Evolutionary conservation across 768 basidiomycete species (phyloP).

Genomic region (Leccinum obscurum): DNA sequence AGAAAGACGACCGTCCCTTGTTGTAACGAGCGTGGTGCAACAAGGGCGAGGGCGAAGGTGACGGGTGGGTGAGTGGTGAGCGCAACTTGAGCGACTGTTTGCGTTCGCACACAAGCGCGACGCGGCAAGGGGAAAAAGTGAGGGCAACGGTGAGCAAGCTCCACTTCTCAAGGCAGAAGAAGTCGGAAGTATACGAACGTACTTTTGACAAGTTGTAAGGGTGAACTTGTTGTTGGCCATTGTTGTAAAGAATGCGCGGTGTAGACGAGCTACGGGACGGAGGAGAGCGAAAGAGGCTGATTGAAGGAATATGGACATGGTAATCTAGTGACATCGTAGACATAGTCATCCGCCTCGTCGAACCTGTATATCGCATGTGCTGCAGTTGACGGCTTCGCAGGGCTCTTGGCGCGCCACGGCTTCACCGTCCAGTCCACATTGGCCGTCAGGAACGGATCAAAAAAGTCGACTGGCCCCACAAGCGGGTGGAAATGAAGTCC

Average conservation of each 20-base stretch:
- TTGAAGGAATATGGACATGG: background rate
- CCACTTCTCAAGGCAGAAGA: too few relatives aligned
- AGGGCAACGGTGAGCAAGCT: too few relatives aligned
- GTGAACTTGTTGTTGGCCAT: too few relatives aligned
- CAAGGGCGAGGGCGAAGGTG: too few relatives aligned
- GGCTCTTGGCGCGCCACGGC: conserved; percentile 84
- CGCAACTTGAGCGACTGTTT: too few relatives aligned
- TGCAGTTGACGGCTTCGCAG: conserved; percentile 69
- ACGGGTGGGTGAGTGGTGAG: too few relatives aligned
- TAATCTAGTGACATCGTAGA: conserved; percentile 79
- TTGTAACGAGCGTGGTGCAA: too few relatives aligned
- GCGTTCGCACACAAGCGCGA: too few relatives aligned
- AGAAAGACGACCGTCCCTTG: too few relatives aligned
- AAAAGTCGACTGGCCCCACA: conserved; percentile 90
- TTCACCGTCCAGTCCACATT: conserved; percentile 99
- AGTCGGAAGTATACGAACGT: too few relatives aligned
- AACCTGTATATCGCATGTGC: conserved; percentile 74
- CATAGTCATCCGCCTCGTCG: conserved; percentile 97
- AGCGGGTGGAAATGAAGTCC: conserved; percentile 94
- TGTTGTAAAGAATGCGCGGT: background rate
- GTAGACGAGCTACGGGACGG: background rate
- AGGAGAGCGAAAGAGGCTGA: background rate
- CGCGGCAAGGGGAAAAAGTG: too few relatives aligned
- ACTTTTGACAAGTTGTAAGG: too few relatives aligned
- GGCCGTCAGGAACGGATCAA: conserved; percentile 89